phyloP scores from a whole-genome alignment of 176 grass and related monocot species.

The Oryza longistaminata region DNA sequence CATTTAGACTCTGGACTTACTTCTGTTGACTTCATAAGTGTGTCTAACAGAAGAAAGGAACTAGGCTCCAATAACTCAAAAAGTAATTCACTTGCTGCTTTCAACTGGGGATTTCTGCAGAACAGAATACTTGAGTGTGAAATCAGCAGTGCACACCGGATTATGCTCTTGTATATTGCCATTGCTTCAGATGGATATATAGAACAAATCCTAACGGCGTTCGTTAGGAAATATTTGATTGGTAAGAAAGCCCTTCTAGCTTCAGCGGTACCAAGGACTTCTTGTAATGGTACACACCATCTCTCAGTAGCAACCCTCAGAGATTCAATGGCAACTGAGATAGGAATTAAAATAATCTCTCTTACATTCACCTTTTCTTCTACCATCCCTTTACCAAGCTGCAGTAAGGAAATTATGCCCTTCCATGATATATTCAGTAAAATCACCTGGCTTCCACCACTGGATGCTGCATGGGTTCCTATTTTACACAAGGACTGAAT shows the following conservation, averaged over 20 bases:
- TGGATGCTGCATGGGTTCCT: constrained; percentile 74
- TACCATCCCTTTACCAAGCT: constrained; percentile 75
- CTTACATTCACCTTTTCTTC: constrained; percentile 55
- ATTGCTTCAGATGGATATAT: constrained; percentile 68
- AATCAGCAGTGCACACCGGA: constrained; percentile 58
- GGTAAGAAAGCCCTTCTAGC: constrained; percentile 90
- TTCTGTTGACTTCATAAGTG: constrained; percentile 67
- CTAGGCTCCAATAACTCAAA: constrained; percentile 76
- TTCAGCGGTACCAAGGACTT: constrained; percentile 53
- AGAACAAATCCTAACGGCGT: constrained; percentile 84
- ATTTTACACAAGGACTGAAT: constrained; percentile 76
- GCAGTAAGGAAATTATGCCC: constrained; percentile 82
- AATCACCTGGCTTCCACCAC: constrained; percentile 72
- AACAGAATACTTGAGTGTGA: constrained; percentile 72
- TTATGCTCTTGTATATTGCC: constrained; percentile 58
- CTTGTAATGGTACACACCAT: constrained; percentile 42
- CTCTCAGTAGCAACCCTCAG: constrained; percentile 58
- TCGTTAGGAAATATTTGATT: constrained; percentile 96
- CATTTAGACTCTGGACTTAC: constrained; percentile 56
- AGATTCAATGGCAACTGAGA: constrained; percentile 68
- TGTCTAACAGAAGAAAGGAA: constrained; percentile 73
- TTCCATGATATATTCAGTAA: constrained; percentile 93
- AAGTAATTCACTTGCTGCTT: constrained; percentile 71
- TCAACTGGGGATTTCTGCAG: constrained; percentile 59
- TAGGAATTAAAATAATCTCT: constrained; percentile 68